phyloP scores from a whole-genome alignment of 164 flowering plant genomes.

The Chloranthus sessilifolius region DNA sequence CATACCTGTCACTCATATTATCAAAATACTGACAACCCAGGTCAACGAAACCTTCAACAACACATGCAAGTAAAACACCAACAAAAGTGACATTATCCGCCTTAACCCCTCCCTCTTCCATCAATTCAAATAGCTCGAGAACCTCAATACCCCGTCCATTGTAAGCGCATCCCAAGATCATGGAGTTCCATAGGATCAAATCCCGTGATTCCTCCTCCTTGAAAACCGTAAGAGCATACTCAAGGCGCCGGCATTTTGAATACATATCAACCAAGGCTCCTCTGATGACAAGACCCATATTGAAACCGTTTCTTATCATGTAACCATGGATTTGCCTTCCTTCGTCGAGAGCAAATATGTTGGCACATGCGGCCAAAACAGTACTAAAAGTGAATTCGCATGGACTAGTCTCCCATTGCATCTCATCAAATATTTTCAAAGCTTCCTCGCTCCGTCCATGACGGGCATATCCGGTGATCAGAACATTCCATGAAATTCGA shows the following conservation, averaged over 20 bases:
- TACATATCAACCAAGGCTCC: slow-evolving; percentile 62
- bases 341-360: slow-evolving; percentile 35
- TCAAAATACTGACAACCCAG: slow-evolving; percentile 37
- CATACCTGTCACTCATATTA: slow-evolving; percentile 35
- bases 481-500: slow-evolving; percentile 44
- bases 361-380: slow-evolving; percentile 55
- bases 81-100: slow-evolving; percentile 53
- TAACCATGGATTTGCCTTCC: slow-evolving; percentile 63
- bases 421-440: slow-evolving; percentile 34
- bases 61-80: slow-evolving; percentile 47
- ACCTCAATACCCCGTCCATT: slow-evolving; percentile 28
- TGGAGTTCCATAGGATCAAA: slow-evolving; percentile 43
- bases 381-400: slow-evolving; percentile 44
- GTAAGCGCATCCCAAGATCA: slow-evolving; percentile 30
- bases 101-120: slow-evolving; percentile 35
- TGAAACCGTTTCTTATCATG: slow-evolving; percentile 44
- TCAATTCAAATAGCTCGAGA: slow-evolving; percentile 32
- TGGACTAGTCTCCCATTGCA: slow-evolving; percentile 47
- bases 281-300: slow-evolving; percentile 31
- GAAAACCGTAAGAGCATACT: slow-evolving; percentile 32
- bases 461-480: slow-evolving; percentile 36
- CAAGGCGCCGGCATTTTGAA: slow-evolving; percentile 39
- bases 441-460: slow-evolving; percentile 48
- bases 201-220: slow-evolving; percentile 23
- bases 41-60: slow-evolving; percentile 36